A percentile compares a stretch with the other conserved stretches of the same genome.
These are phyloP conservation scores for Hypoxylon fragiforme DNA, from an alignment of 495 filamentous ascomycete species.

Conservation along the genomic window DNA sequence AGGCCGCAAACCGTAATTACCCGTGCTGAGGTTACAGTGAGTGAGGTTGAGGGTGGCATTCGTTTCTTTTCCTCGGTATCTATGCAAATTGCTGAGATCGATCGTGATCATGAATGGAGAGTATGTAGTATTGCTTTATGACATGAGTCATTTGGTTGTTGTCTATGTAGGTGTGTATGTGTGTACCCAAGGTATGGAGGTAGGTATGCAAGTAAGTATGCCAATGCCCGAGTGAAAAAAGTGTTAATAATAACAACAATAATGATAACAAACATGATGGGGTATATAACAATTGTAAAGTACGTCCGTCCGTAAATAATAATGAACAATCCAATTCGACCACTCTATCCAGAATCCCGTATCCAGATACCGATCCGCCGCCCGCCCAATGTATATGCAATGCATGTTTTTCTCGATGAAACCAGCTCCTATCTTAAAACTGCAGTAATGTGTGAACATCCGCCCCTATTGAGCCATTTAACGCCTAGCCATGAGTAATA, in stretches of 20 bases:
- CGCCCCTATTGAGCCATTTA: slow-evolving; percentile 26
- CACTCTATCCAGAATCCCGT: slow-evolving; percentile 9
- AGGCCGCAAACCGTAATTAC: slow-evolving; percentile 32
- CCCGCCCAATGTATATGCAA: slow-evolving; percentile 17
- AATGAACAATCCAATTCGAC: slow-evolving; percentile 10
- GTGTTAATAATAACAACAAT: neutral
- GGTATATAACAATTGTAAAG: slow-evolving; percentile 33
- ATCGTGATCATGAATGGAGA: too few relatives aligned
- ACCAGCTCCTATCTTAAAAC: slow-evolving; percentile 11
- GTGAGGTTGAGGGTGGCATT: neutral
- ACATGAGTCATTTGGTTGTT: neutral
- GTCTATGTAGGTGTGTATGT: neutral
- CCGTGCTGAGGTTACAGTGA: slow-evolving; percentile 12
- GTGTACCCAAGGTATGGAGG: neutral
- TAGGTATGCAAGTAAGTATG: neutral
- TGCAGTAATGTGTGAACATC: slow-evolving; percentile 21
- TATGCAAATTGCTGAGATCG: slow-evolving; percentile 24
- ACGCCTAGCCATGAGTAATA: slow-evolving; percentile 30
- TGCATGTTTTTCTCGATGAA: slow-evolving; percentile 10
- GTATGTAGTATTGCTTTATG: slow-evolving; percentile 14
- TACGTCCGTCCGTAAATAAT: slow-evolving; percentile 16
- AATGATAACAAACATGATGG: slow-evolving; percentile 14
- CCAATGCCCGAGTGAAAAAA: too few relatives aligned
- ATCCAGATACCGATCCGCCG: slow-evolving; percentile 23
- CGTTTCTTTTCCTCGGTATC: slow-evolving; percentile 13